Evolutionary conservation across 768 basidiomycete species (phyloP), one percentile per base, ranked within the genome.

Genomic region (Podaxis pistillaris): DNA sequence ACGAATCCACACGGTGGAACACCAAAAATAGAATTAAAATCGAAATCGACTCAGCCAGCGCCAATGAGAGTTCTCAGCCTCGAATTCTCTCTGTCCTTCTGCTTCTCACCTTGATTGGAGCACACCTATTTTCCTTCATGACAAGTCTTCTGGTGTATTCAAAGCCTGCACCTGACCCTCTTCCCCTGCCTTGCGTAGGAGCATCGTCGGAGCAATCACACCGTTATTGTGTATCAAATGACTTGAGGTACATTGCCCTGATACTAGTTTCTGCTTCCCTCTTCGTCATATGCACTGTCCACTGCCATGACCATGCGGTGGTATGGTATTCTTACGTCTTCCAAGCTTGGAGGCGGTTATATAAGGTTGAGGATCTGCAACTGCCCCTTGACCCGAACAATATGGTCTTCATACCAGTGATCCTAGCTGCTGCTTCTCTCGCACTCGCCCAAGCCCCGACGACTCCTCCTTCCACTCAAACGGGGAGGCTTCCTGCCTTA

Each of bases 401-500:
- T 19, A 62, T 62, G 61, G 36, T 15, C 47, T 24, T 56, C 19
- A 37, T 62, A 56, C 13, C 46, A 49, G 55, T 56, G 4, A 40
- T 62, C 36, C 47, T 62, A 15, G 54, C 47, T 50, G 37, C 38
- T 40, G 17, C 54, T 40, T 62, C 61, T 28, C 36, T 62, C 19
- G 61, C 46, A 7, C 37, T 62, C 5, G 73, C 71, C 26, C 70
- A 71, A 30, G 72, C 79, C 0, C 80, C 81, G 3, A 81, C 79
- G 6, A 68, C 71, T 0, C 76, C 74, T 5, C 82, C 82, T 1
- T 78, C 79, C 0, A 74, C 63, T 15, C 59, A 71, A 26, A 76
- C 76, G 0, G 83, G 81, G 3, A 78, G 75, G 54, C 70, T 78
- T 22, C 83, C 82, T 51, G 83, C 81, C 22, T 71, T 84, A 7